Evolutionary conservation across 306 rosid genomes (phyloP), one percentile per base, ranked within the genome.

Genomic region (Arachis hypogaea): DNA sequence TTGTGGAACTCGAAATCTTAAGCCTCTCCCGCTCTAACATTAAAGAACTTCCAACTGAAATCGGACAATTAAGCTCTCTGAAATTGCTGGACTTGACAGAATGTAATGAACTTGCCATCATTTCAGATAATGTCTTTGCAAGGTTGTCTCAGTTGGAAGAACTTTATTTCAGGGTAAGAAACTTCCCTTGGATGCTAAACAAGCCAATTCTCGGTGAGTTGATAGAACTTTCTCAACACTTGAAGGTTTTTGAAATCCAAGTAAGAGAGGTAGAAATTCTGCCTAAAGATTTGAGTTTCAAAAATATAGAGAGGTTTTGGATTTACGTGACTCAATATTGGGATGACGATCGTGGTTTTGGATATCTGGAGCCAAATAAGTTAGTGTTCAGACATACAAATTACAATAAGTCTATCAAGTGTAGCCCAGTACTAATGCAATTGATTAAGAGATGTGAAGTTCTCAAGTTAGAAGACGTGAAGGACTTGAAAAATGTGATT

Each of bases 61-160:
- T 72, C 1, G 82, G 82, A 1, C 12, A 72, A 1, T 7, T 78
- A 7, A 4, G 2, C 6, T 10, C 11, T 5, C 33, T 78, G 28
- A 40, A 50, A 72, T 60, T 72, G 18, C 42, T 72, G 22, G 82
- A 72, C 59, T 40, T 78, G 78, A 72, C 74, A 3, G 8, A 8
- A 16, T 78, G 82, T 10, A 28, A 71, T 22, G 9, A 18, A 8
- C 77, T 71, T 56, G n/a, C 4, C 2, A 4, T 63, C 6, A 38
- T 71, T 22, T 78, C 77, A 36, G 2, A 46, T 22, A 67, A 73
- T 51, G 73, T 71, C 28, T 54, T 78, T 0, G 11, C 42, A 33
- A 71, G 62, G 7, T 49, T 71, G 11, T 45, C 68, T 46, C 22
- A 7, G 5, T 71, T 78, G 28, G 77, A 78, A 78, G 82, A 71